These are phyloP conservation scores for Nothophaeocryptopus gaeumannii DNA, from an alignment of 2,329 filamentous ascomycete species.

Conservation along the genomic window DNA sequence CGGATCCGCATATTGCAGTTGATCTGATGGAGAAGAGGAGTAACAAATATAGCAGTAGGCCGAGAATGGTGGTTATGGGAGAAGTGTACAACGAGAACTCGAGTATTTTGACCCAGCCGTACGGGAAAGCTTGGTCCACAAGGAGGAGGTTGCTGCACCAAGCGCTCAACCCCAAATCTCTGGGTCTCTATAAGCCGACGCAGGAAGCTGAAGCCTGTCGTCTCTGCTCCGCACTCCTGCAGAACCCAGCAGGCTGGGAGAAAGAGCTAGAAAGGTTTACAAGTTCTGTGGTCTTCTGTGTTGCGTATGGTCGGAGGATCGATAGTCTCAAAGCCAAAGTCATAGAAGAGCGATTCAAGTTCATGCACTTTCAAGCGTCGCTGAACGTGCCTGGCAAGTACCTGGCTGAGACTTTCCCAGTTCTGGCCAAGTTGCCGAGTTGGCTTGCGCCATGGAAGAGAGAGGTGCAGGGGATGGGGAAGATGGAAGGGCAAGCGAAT, in stretches of 20 bases:
- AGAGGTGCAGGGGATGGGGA: slow-evolving; percentile 41
- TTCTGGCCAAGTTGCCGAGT: slow-evolving; percentile 44
- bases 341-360: slow-evolving; percentile 47
- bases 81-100: slow-evolving; percentile 46
- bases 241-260: slow-evolving; percentile 43
- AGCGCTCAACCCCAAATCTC: slow-evolving; percentile 45
- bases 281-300: slow-evolving; percentile 50
- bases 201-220: slow-evolving; percentile 51
- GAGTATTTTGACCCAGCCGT: slow-evolving; percentile 49
- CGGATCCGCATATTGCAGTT: slow-evolving; percentile 43
- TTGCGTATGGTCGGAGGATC: slow-evolving; percentile 52
- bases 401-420: slow-evolving; percentile 48
- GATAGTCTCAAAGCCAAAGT: slow-evolving; percentile 49
- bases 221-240: slow-evolving; percentile 44
- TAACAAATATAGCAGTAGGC: slow-evolving; percentile 45
- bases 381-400: slow-evolving; percentile 49
- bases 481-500: slow-evolving; percentile 41
- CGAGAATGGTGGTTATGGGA: slow-evolving; percentile 46
- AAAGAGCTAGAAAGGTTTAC: slow-evolving; percentile 50
- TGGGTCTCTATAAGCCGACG: slow-evolving; percentile 47
- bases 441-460: slow-evolving; percentile 46
- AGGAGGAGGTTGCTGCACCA: slow-evolving; percentile 44
- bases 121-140: slow-evolving; percentile 48
- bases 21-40: slow-evolving; percentile 49
- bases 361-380: slow-evolving; percentile 49